Evolutionary conservation across 2,329 filamentous ascomycete species (phyloP).

Genomic region (Cytospora chrysosperma): DNA sequence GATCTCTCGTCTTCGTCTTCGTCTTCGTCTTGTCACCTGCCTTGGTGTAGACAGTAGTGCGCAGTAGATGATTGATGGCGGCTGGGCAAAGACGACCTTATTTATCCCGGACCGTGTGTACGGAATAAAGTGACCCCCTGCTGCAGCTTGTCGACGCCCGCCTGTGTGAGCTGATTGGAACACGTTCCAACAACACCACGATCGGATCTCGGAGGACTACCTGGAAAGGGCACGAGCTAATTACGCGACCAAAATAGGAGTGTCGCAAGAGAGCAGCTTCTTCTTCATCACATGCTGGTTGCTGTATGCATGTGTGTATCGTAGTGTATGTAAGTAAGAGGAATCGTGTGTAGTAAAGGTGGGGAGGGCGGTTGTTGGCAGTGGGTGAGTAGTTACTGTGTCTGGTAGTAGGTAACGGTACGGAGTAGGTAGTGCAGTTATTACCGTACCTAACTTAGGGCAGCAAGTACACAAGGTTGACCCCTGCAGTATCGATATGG

Average conservation of each 20-base stretch:
- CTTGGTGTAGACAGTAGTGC: neutral
- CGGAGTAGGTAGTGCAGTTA: too few relatives aligned
- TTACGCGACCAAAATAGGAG: neutral
- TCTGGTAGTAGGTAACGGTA: too few relatives aligned
- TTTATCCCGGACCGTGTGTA: neutral
- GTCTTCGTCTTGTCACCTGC: neutral
- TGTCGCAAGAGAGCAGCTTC: neutral
- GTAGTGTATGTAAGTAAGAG: neutral
- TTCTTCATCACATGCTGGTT: neutral
- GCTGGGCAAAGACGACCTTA: neutral
- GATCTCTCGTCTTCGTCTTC: constrained; percentile 1
- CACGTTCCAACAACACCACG: constrained; percentile 6
- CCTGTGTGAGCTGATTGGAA: constrained; percentile 10
- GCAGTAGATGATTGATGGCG: neutral
- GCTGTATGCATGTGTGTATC: too few relatives aligned
- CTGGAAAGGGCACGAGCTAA: neutral
- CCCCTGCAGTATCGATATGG: too few relatives aligned
- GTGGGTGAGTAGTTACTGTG: neutral
- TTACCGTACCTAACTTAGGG: too few relatives aligned
- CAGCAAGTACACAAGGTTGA: too few relatives aligned
- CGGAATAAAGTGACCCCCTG: constrained; percentile 6
- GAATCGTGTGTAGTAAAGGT: too few relatives aligned
- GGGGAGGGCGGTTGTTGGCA: too few relatives aligned
- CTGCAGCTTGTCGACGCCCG: constrained; percentile 7
- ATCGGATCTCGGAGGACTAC: constrained; percentile 14